Conservation (phyloP, 768 basidiomycete genomes). For the Pleurotus eryngii region DNA sequence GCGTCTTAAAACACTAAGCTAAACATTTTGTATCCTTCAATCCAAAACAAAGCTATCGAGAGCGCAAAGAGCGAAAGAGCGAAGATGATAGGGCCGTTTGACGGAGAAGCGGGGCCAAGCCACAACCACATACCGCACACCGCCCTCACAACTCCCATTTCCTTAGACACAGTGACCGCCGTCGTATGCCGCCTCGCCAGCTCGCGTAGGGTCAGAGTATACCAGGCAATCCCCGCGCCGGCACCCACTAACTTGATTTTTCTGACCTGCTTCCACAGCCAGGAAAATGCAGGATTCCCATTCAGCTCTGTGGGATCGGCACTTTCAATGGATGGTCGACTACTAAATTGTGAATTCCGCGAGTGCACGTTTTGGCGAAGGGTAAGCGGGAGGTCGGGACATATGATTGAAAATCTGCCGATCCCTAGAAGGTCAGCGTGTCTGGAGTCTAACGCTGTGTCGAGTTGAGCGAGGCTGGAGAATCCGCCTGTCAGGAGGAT, state of each 20-base stretch:
- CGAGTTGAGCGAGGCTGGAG: constrained; percentile 52
- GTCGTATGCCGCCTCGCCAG: not conserved
- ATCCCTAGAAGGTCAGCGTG: constrained; percentile 79
- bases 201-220: constrained; percentile 53
- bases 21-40: no score
- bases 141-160: not conserved
- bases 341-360: constrained; percentile 29
- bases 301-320: not conserved
- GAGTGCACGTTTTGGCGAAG: constrained; percentile 18
- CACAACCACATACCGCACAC: constrained; percentile 8
- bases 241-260: constrained; percentile 64
- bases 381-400: constrained; percentile 55
- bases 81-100: not conserved
- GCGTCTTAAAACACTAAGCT: no score
- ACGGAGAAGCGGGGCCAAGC: constrained; percentile 1
- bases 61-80: not conserved
- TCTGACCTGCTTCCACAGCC: constrained; percentile 32
- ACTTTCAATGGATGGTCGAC: constrained; percentile 30
- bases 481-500: constrained; percentile 84
- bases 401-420: constrained; percentile 61
- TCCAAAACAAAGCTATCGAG: not conserved
- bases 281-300: constrained; percentile 20
- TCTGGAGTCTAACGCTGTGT: constrained; percentile 43
- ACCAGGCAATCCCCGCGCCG: constrained; percentile 63
- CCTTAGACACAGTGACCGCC: not conserved